phyloP scores from a whole-genome alignment of 441 rosid species.

The Erodium trifolium region DNA sequence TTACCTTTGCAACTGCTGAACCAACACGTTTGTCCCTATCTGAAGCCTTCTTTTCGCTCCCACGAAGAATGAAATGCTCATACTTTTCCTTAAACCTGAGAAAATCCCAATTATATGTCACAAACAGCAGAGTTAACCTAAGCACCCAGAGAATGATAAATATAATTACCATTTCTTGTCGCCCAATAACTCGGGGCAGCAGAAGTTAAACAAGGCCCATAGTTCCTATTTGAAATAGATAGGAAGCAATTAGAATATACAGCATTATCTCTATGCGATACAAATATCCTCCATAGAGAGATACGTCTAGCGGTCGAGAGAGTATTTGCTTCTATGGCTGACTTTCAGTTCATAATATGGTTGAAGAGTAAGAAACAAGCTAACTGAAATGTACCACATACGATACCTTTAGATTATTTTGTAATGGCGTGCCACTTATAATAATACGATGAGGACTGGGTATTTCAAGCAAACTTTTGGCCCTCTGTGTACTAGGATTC shows the following conservation, averaged over 20 bases:
- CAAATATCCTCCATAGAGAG: constrained; percentile 1
- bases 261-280: constrained; percentile 8
- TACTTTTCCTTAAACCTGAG: constrained; percentile 78
- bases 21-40: constrained; percentile 85
- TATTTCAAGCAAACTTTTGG: constrained; percentile 92
- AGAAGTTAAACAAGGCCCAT: constrained; percentile 91
- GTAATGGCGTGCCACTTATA: constrained; percentile 93
- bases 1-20: constrained; percentile 88
- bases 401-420: constrained; percentile 89
- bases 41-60: constrained; percentile 85
- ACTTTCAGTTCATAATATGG: neutral
- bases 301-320: neutral
- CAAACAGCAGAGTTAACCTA: constrained; percentile 18
- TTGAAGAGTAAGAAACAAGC: neutral
- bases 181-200: constrained; percentile 77
- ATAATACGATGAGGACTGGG: constrained; percentile 80
- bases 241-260: constrained; percentile 9
- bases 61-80: constrained; percentile 68
- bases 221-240: constrained; percentile 49
- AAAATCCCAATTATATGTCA: constrained; percentile 18
- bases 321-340: neutral
- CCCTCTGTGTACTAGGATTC: constrained; percentile 93
- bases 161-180: constrained; percentile 64
- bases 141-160: constrained; percentile 16
- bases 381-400: constrained; percentile 12